Base-by-base conservation (phyloP, 2,329 filamentous ascomycete genomes). In the Pseudofabraea citricarpa region DNA sequence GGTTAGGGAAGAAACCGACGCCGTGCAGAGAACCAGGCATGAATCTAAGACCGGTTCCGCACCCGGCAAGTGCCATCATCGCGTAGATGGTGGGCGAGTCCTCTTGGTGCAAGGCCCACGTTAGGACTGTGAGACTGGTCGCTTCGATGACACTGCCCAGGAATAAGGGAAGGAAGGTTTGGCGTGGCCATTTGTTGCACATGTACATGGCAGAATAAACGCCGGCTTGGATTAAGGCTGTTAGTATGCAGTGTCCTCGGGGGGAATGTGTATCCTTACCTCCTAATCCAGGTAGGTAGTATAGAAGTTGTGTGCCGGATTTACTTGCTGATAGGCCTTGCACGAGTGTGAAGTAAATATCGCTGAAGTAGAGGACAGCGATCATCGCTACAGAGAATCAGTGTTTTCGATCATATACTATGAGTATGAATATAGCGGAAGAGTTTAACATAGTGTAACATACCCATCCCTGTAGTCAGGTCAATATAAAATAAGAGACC, bases 311-410 rank as follows among this genome's bases (percentile, higher is more conserved):
- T 1, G 73, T 52, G 3, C 78, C 78, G 1, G 79, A 70, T 36
- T 72, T 55, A 26, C 69, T 72, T 67, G 67, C 15, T 53, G 49
- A 59, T 49, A 75, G 75, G 4, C 68, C 73, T 60, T 78, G 65
- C 1, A 83, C 80, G 13, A 82, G 62, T 5, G 77, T 76, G 57
- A 84, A 85, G 60, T 84, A 85, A 20, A 84, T 73, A 16, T 77
- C 78, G 53, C 82, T 76, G 53, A 84, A 86, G 59, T 85, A 86
- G 49, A 85, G 74, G 1, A 80, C 73, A 13, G 70, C 66, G 12
- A 33, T 41, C 16, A 26, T 41, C 35, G 40, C 40, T 41, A 24
- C 9, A 33, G n/a, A n/a, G n/a, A n/a, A n/a, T n/a, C n/a, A n/a
- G n/a, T n/a, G n/a, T n/a, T n/a, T n/a, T n/a, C n/a, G n/a, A n/a